Base-by-base conservation (phyloP, 2,329 filamentous ascomycete genomes). In the Metarhizium anisopliae region DNA sequence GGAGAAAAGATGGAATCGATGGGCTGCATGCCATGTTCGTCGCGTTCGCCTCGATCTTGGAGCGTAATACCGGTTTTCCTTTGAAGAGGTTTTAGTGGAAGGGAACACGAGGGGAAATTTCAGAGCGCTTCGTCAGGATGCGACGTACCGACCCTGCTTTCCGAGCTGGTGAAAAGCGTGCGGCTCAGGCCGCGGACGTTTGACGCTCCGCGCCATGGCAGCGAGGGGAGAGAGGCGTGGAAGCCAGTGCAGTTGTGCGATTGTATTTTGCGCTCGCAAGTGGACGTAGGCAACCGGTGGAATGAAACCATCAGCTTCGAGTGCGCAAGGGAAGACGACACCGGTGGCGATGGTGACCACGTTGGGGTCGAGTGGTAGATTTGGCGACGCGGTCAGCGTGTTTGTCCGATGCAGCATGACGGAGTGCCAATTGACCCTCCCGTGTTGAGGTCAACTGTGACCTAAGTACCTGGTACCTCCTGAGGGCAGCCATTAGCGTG, bases 51-150 rank as follows among this genome's bases (percentile, higher is more conserved):
- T 55, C 78, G 84, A 65, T 96, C 90, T 64, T 84, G 83, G 36
- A 97, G 72, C 1, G 84, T 87, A 30, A 95, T 81, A 49, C 94
- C 94, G 1, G 94, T 99, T 80, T 95, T 95, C 63, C 93, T 96
- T 62, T 49, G 61, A 47, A 25, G 52, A 52, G 6, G 25, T 30
- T 6, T 14, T 30, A 11, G 38, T 50, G 25, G 11, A 18, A 11
- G n/a, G 6, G 7, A 10, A 20, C n/a, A 6, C 42, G 5, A 10
- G 2, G n/a, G 6, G 20, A 7, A 20, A 6, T 45, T 6, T 6
- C 6, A 45, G 11, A 20, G 6, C 4, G n/a, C 18, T 45, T 20
- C 42, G 4, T 20, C 11, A 20, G 40, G 3, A 43, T 25, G 49
- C 42, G 53, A 67, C 71, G 47, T 65, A 74, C 72, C 72, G 71